Conservation (phyloP, 306 rosid genomes). For the Prunus campanulata region DNA sequence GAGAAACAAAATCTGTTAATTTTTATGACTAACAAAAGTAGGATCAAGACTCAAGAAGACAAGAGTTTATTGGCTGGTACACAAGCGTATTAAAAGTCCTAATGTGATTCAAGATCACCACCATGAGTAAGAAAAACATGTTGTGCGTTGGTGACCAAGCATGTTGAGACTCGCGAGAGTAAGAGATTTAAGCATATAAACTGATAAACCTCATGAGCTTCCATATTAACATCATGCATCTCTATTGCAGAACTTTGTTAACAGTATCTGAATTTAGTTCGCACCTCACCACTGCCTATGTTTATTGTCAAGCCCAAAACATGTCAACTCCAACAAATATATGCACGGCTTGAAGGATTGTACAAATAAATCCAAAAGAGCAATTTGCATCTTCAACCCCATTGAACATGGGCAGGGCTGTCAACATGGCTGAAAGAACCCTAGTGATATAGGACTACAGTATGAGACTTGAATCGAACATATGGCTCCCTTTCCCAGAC, state of each 20-base stretch:
- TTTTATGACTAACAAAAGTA: neutral
- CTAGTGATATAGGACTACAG: neutral
- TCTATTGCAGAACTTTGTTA: too few relatives aligned
- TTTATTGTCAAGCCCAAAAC: too few relatives aligned
- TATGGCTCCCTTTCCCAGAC: neutral
- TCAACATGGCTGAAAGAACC: neutral
- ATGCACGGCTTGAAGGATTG: too few relatives aligned
- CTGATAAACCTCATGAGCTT: neutral
- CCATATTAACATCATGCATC: too few relatives aligned
- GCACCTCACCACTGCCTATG: too few relatives aligned
- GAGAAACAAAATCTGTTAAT: neutral
- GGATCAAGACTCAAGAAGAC: neutral
- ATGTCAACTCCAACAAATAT: too few relatives aligned
- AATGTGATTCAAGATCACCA: neutral
- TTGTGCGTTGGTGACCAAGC: neutral
- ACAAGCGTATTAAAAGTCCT: neutral
- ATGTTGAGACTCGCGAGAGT: neutral
- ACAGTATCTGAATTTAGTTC: too few relatives aligned
- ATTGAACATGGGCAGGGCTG: too few relatives aligned
- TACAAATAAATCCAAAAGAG: too few relatives aligned
- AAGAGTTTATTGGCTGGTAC: neutral
- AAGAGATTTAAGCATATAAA: neutral
- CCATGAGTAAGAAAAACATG: neutral
- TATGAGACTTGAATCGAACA: neutral
- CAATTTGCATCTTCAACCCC: too few relatives aligned